Evolutionary conservation across 768 basidiomycete species (phyloP).

Genomic region (Tricholoma terreum): DNA sequence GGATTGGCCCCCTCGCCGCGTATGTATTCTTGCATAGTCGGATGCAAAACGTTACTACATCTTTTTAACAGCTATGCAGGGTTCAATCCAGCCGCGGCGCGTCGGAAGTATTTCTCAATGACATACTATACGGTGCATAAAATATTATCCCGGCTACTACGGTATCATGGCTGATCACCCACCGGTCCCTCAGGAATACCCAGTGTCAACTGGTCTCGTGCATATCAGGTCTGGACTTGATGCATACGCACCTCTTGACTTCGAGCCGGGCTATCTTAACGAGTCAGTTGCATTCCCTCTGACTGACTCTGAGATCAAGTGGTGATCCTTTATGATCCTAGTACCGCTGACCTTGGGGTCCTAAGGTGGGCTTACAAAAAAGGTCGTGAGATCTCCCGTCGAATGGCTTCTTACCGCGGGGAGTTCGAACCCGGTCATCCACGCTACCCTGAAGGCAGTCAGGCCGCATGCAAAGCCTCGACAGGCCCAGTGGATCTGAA

Average conservation of each 20-base stretch:
- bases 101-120: constrained; percentile 25
- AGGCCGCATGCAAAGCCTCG: constrained; percentile 22
- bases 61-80: constrained; percentile 12
- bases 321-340: constrained; percentile 11
- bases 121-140: constrained; percentile 20
- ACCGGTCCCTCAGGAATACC: constrained; percentile 35
- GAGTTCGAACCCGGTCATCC: constrained; percentile 36
- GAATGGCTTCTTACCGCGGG: constrained; percentile 46
- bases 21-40: constrained; percentile 22
- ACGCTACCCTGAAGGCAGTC: constrained; percentile 31
- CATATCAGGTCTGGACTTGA: constrained; percentile 45
- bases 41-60: neutral
- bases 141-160: constrained; percentile 1
- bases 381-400: constrained; percentile 49
- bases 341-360: constrained; percentile 41
- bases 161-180: constrained; percentile 8
- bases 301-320: neutral
- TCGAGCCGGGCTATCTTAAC: constrained; percentile 44
- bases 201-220: constrained; percentile 43
- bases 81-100: constrained; percentile 11
- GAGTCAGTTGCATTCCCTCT: constrained; percentile 31
- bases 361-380: constrained; percentile 56
- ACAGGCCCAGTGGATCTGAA: constrained; percentile 29
- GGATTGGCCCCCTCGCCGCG: constrained; percentile 40
- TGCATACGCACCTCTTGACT: constrained; percentile 38